Conservation (phyloP, 2,329 filamentous ascomycete genomes). For the Cylindrodendrum hubeiense region DNA sequence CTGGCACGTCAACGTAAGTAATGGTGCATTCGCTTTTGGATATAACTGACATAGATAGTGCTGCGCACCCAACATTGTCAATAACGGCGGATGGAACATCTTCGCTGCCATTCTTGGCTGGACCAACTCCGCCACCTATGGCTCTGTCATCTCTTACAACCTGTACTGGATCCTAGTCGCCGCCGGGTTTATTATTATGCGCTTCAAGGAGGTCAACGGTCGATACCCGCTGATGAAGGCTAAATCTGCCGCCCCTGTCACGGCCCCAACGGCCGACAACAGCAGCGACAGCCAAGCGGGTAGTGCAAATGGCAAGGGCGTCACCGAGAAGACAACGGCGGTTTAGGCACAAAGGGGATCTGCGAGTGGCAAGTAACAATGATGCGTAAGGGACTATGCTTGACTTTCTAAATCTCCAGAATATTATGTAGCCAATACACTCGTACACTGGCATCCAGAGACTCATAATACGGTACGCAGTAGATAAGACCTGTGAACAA, state of each 20-base stretch:
- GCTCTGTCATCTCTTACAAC: conserved; percentile 89
- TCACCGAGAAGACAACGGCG: conserved; percentile 43
- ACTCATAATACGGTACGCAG: neutral
- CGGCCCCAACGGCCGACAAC: conserved; percentile 23
- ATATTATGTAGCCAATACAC: neutral
- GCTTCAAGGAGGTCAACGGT: conserved; percentile 73
- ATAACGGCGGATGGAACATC: conserved; percentile 85
- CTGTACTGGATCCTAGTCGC: conserved; percentile 87
- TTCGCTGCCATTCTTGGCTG: conserved; percentile 90
- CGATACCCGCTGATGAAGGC: conserved; percentile 60
- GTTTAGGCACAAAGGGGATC: conserved; percentile 23
- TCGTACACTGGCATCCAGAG: no score
- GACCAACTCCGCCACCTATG: conserved; percentile 90
- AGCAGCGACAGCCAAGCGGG: conserved; percentile 45
- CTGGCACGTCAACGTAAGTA: conserved; percentile 85
- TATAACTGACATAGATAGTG: conserved; percentile 65
- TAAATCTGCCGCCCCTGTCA: conserved; percentile 34
- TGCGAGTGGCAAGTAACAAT: neutral
- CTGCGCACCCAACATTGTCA: conserved; percentile 78
- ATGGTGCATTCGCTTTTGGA: neutral
- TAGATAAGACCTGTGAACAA: no score
- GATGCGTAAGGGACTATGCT: neutral
- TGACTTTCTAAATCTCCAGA: no score
- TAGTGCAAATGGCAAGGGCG: conserved; percentile 38
- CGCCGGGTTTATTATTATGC: conserved; percentile 73